These are phyloP conservation scores for Ceratocystis alfenasii DNA, from an alignment of 2,329 filamentous ascomycete species.

Conservation along the genomic window DNA sequence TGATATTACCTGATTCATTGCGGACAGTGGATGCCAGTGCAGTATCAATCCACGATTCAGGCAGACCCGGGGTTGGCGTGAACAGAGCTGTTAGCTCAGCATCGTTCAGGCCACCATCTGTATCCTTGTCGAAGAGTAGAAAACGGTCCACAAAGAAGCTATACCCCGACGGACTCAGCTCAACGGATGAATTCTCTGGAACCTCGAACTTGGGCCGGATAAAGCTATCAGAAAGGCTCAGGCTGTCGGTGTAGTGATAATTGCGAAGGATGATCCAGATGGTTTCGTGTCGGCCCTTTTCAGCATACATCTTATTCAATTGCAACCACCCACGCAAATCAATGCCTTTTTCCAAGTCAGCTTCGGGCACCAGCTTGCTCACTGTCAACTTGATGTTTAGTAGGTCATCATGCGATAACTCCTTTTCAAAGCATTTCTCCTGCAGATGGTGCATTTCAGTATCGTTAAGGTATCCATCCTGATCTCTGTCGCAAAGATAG, in stretches of 20 bases:
- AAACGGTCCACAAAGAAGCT: slow-evolving; percentile 97
- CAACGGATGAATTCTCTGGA: slow-evolving; percentile 79
- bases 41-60: slow-evolving; percentile 73
- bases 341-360: slow-evolving; percentile 58
- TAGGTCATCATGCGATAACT: slow-evolving; percentile 67
- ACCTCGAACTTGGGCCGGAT: slow-evolving; percentile 91
- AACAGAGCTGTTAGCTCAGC: slow-evolving; percentile 77
- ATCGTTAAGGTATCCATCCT: slow-evolving; percentile 85
- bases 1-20: slow-evolving; percentile 91
- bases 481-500: slow-evolving; percentile 91
- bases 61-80: slow-evolving; percentile 81
- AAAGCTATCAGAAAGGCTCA: slow-evolving; percentile 83
- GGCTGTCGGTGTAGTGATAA: slow-evolving; percentile 90
- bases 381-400: slow-evolving; percentile 86
- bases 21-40: slow-evolving; percentile 87
- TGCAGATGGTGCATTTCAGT: slow-evolving; percentile 87
- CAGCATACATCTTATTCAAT: slow-evolving; percentile 89
- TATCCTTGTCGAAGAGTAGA: slow-evolving; percentile 90
- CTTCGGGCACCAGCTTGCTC: slow-evolving; percentile 51
- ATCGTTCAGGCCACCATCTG: slow-evolving; percentile 85
- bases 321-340: slow-evolving; percentile 74
- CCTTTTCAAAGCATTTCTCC: slow-evolving; percentile 80
- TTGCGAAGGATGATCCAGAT: slow-evolving; percentile 95
- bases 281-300: slow-evolving; percentile 94
- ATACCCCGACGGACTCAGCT: slow-evolving; percentile 87